A percentile compares a stretch with the other conserved stretches of the same genome.
phyloP scores from a whole-genome alignment of 208 protist species.

The Leishmania amazonensis region DNA sequence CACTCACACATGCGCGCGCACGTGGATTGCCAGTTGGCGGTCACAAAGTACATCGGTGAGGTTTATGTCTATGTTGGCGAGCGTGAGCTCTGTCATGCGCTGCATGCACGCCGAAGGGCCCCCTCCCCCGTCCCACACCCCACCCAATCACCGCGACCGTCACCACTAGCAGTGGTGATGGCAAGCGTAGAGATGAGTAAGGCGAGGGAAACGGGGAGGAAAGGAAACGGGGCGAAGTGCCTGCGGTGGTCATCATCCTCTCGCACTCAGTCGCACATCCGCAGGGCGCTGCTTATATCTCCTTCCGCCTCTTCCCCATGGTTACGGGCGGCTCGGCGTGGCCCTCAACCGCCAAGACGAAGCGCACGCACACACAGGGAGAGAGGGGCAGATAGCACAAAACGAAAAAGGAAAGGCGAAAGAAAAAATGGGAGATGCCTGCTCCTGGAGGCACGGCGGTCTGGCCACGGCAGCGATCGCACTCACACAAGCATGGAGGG shows the following conservation, averaged over 20 bases:
- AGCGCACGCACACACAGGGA: neutral
- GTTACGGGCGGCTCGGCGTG: neutral
- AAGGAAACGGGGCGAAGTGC: neutral
- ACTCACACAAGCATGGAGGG: neutral
- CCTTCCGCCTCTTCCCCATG: neutral
- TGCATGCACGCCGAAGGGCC: neutral
- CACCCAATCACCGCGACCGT: neutral
- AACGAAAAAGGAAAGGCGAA: neutral
- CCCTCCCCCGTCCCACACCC: neutral
- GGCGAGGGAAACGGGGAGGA: neutral
- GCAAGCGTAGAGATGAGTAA: neutral
- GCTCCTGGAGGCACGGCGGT: neutral
- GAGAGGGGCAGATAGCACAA: neutral
- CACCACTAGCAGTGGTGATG: neutral
- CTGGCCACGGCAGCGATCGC: neutral
- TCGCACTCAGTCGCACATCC: neutral
- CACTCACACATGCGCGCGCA: no score
- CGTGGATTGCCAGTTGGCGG: neutral
- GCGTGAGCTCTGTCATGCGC: neutral
- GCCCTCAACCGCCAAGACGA: neutral
- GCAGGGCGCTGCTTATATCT: neutral
- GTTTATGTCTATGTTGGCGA: neutral
- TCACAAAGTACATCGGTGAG: neutral
- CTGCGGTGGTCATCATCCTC: neutral
- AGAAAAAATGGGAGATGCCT: neutral